Base-by-base conservation (phyloP, 371 early-diverging fungal genomes). In the Dentiscutata heterogama region DNA sequence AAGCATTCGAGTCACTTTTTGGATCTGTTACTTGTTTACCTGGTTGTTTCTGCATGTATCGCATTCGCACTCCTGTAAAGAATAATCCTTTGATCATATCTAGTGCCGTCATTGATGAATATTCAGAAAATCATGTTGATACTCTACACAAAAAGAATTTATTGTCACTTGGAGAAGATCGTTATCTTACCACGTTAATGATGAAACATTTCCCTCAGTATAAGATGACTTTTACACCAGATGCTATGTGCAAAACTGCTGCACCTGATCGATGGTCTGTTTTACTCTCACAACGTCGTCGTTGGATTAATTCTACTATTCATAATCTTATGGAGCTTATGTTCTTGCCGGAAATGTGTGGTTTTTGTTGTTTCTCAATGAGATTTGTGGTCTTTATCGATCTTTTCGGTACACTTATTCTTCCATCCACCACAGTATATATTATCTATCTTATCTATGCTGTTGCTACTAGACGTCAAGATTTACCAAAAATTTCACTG, bases 231-330 rank as follows among this genome's bases (percentile, higher is more conserved):
- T 99, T 99, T 87, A 95, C 97, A 4, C 92, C 98, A 1, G 94
- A 96, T 80, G 99, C 99, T 8, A 92, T 94, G 84, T 99, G 99
- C 86, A 91, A 92, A 85, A 99, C 99, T n/a, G 94, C 94, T 61
- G 99, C 97, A 18, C 99, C 99, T 6, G 99, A 98, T 83, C 91
- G 92, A 81, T 99, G 98, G 93, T 88, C 90, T 53, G 93, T 99
- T 46, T 89, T 99, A 78, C 88, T 99, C 53, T 99, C 97, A 95
- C 89, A 99, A 98, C 87, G 87, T 97, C 85, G 93, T 97, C 90
- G 99, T 51, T 99, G 99, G 99, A 99, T 99, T 86, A 99, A 99
- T 88, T 98, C 98, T 3, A 99, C 99, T 0, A 95, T 99, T 58
- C 97, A 97, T 87, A 99, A 99, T 86, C 85, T 99, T 81, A 93